Base-by-base conservation (phyloP, 371 early-diverging fungal species). In the Mucor indicus region DNA sequence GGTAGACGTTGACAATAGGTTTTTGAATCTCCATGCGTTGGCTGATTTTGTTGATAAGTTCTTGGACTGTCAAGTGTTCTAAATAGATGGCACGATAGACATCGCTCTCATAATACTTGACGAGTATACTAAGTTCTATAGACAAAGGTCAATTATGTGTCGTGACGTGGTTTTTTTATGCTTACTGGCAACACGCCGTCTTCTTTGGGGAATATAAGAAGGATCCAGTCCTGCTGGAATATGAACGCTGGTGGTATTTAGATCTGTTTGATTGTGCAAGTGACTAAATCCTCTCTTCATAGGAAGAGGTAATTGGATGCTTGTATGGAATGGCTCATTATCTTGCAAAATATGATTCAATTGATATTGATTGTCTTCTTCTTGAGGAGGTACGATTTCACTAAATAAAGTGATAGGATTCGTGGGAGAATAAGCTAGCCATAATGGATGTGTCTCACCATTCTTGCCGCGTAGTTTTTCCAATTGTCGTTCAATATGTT, bases 71-170 rank as follows among this genome's bases (percentile, higher is more conserved):
- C 12, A 64, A 51, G n/a, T 65, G 62, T 31, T 83, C 77, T 11
- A 83, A 63, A 39, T 83, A 83, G 17, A 80, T 64, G 0, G 81
- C 81, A 3, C 72, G 57, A 40, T 57, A 53, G 2, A 72, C 33
- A 27, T 80, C 81, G 23, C 60, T 57, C 6, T 41, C 22, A 1
- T 62, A 58, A 32, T 75, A 72, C 46, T 66, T 68, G 40, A 72
- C 62, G 27, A 79, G 80, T 2, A 82, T 45, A 39, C 79, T 76
- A 0, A 80, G 57, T 33, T 53, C 62, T 62, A 30, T 37, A 7
- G 0, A 19, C 23, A 40, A 10, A 5, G 13, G 20, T 25, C 11
- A 42, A 16, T 17, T 24, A 4, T 11, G 64, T 60, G 58, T 35
- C n/a, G 19, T 40, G 16, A 25, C 10, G 3, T 25, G 20, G 7